Conservation (phyloP, 352 stramenopile species). For the Globisporangium paroecandrum region DNA sequence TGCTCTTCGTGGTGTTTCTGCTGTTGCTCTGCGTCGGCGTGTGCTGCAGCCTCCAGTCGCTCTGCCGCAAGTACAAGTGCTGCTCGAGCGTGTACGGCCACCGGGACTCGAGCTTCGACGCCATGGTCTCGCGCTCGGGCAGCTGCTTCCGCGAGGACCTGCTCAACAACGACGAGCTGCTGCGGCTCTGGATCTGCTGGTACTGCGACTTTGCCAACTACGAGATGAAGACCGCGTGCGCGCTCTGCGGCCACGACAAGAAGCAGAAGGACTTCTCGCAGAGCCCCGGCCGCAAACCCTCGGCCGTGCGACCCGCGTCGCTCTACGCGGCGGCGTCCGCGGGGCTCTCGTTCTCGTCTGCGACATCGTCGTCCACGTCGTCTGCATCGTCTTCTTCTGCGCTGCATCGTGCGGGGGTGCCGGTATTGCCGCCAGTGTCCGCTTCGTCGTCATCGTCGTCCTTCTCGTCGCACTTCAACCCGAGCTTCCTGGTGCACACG, state of each 20-base stretch:
- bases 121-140: constrained; percentile 20
- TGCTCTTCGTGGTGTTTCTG: constrained; percentile 35
- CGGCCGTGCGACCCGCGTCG: constrained; percentile 27
- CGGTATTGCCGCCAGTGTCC: constrained; percentile 16
- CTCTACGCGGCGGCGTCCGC: constrained; percentile 29
- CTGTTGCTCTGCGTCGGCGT: constrained; percentile 29
- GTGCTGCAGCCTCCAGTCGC: constrained; percentile 29
- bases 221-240: constrained; percentile 46
- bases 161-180: constrained; percentile 46
- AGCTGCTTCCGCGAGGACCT: constrained; percentile 48
- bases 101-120: constrained; percentile 24
- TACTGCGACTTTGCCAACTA: constrained; percentile 64
- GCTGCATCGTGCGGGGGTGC: background rate
- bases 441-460: background rate
- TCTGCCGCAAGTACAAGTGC: constrained; percentile 33
- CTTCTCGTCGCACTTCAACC: constrained; percentile 6
- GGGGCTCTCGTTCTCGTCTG: constrained; percentile 24
- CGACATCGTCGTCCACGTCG: constrained; percentile 19
- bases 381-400: background rate
- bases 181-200: constrained; percentile 48
- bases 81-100: constrained; percentile 5
- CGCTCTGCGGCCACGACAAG: constrained; percentile 44
- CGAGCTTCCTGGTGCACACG: constrained; percentile 15
- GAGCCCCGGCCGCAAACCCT: constrained; percentile 23
- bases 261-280: constrained; percentile 24